Conservation (phyloP, 495 filamentous ascomycete genomes). For the Copromyces sp. region DNA sequence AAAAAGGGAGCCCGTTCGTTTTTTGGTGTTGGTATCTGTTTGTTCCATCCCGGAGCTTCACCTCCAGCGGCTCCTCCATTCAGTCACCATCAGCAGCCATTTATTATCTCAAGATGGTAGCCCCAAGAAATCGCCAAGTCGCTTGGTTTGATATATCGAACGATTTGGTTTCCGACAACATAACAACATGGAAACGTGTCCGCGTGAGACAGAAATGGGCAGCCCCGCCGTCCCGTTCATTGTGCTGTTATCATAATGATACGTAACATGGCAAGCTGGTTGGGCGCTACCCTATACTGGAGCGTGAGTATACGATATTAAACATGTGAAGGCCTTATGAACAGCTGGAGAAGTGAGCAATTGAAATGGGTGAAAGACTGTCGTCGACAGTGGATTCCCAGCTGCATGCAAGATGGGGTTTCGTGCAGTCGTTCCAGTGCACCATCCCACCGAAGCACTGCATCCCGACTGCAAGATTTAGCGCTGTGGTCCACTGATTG, state of each 20-base stretch:
- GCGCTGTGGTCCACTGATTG: background rate
- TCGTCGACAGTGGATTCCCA: background rate
- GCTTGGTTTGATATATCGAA: background rate
- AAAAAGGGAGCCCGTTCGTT: background rate
- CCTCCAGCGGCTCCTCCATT: background rate
- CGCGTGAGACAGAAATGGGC: background rate
- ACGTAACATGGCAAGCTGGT: background rate
- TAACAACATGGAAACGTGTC: background rate
- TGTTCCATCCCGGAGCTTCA: background rate
- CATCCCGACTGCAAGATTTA: background rate
- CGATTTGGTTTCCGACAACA: background rate
- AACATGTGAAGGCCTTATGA: background rate
- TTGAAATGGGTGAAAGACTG: background rate
- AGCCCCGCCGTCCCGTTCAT: background rate
- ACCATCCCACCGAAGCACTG: background rate
- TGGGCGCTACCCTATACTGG: background rate
- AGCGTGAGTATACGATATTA: too few relatives aligned
- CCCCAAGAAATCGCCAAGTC: background rate
- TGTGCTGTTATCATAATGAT: background rate
- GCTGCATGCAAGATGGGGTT: background rate
- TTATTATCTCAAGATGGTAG: too few relatives aligned
- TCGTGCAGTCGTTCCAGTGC: background rate
- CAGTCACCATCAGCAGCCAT: background rate
- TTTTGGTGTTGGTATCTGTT: too few relatives aligned
- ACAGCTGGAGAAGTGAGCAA: background rate